A percentile compares a stretch with the other conserved stretches of the same genome.
These are phyloP conservation scores for Phycomyces blakesleeanus DNA, from an alignment of 192 early-diverging fungal species.

Conservation along the genomic window DNA sequence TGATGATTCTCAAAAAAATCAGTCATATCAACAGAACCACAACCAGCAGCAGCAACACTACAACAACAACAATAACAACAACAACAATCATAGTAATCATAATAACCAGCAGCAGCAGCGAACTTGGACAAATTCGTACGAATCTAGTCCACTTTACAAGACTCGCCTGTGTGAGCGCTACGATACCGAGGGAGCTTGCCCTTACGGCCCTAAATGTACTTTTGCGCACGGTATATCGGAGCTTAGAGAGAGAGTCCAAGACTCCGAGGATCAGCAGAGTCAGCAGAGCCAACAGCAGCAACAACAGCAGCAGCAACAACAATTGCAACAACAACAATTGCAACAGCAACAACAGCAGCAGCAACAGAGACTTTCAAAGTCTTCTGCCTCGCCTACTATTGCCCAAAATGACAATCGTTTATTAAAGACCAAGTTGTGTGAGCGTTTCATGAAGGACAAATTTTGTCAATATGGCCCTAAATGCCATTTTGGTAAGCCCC, in stretches of 20 bases:
- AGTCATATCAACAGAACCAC: conserved; percentile 33
- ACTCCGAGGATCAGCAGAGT: conserved; percentile 15
- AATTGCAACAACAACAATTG: neutral
- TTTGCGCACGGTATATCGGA: conserved; percentile 74
- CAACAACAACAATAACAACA: neutral
- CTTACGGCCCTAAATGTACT: conserved; percentile 66
- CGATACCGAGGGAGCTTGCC: conserved; percentile 70
- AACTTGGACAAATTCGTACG: conserved; percentile 24
- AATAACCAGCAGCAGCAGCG: neutral
- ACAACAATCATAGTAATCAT: neutral
- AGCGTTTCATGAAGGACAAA: conserved; percentile 71
- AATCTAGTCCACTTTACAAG: conserved; percentile 80
- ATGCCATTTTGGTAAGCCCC: conserved; percentile 68
- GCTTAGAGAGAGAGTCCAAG: conserved; percentile 52
- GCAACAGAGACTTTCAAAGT: conserved; percentile 20
- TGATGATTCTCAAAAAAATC: conserved; percentile 33
- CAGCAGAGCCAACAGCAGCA: neutral
- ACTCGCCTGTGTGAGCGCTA: conserved; percentile 84
- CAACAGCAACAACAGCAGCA: neutral
- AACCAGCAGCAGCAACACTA: neutral
- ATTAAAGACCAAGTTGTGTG: conserved; percentile 82
- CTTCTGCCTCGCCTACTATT: conserved; percentile 33
- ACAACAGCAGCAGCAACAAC: neutral
- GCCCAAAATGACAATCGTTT: conserved; percentile 50
- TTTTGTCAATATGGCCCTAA: conserved; percentile 83